These are phyloP conservation scores for Ascochyta clinopodiicola DNA, from an alignment of 2,329 filamentous ascomycete species.

Conservation along the genomic window DNA sequence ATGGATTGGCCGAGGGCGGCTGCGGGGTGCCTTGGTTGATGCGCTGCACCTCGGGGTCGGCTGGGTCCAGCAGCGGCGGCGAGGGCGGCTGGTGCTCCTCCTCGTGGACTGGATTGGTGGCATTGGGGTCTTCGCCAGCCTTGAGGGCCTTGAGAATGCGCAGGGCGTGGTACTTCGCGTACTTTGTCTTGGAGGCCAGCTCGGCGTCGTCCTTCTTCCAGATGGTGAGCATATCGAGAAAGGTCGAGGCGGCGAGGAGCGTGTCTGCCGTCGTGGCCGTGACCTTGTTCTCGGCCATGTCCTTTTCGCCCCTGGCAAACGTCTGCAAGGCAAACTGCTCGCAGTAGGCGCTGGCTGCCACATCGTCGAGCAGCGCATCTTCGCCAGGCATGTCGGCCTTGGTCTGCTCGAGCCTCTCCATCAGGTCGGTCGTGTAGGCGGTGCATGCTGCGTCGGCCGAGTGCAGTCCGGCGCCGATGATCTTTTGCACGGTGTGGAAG, in stretches of 20 bases:
- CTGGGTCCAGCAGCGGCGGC: slow-evolving; percentile 62
- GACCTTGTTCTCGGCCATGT: slow-evolving; percentile 81
- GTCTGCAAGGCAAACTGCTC: slow-evolving; percentile 93
- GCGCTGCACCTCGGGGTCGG: slow-evolving; percentile 69
- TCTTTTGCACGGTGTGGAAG: slow-evolving; percentile 84
- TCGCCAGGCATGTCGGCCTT: slow-evolving; percentile 77
- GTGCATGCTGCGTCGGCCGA: slow-evolving; percentile 78
- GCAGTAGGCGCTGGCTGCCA: slow-evolving; percentile 86
- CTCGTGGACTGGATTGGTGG: slow-evolving; percentile 78
- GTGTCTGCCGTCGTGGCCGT: slow-evolving; percentile 91
- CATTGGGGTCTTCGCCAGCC: slow-evolving; percentile 89
- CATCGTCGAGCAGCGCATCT: slow-evolving; percentile 84
- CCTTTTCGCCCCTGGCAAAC: slow-evolving; percentile 81
- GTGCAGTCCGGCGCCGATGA: slow-evolving; percentile 82
- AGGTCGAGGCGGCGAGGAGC: slow-evolving; percentile 89
- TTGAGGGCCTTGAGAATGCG: slow-evolving; percentile 91
- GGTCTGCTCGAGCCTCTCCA: slow-evolving; percentile 88
- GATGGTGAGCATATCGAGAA: slow-evolving; percentile 85
- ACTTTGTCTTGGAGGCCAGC: slow-evolving; percentile 86
- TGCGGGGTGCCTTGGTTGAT: slow-evolving; percentile 50
- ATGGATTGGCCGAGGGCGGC: slow-evolving; percentile 25
- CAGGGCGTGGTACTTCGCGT: slow-evolving; percentile 92
- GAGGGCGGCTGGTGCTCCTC: slow-evolving; percentile 45
- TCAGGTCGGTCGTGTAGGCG: slow-evolving; percentile 79
- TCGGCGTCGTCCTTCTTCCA: slow-evolving; percentile 79